Evolutionary conservation across 306 rosid genomes (phyloP), one percentile per base, ranked within the genome.

Genomic region (Styphnolobium japonicum): DNA sequence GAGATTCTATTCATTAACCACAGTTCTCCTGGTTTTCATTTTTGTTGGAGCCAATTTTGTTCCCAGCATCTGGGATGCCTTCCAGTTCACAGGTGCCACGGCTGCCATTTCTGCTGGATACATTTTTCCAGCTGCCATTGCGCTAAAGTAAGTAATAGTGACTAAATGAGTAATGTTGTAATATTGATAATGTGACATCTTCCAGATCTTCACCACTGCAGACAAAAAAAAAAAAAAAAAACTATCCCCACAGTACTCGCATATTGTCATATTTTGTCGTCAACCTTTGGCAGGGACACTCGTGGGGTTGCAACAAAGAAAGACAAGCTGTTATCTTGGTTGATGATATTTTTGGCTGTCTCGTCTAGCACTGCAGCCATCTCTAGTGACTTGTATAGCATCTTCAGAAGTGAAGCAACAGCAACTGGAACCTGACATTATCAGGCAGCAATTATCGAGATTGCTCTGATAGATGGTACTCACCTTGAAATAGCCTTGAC

Each of bases 61-160:
- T 40, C 91, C 93, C 34, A 92, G 87, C 73, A 90, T 92, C 51
- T 92, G 93, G 97, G 90, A 87, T 74, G 97, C 97, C n/a, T 90
- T 90, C 48, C 97, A 92, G 86, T 83, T 90, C 82, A 90, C 93
- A 39, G 97, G 94, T 27, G 94, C 97, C 69, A 90, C 97, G 0
- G 88, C 97, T 67, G 80, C 93, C 22, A 71, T 90, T 57, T 67
- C 87, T 4, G 86, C 73, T 48, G 97, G 92, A 12, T 92, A 79
- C 85, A 85, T 90, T 76, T 88, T 90, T 75, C 93, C 95, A 0
- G 89, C 95, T 23, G 93, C 93, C 22, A 71, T 90, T 19, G 71
- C 85, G 12, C 92, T 92, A 43, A 87, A 86, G 97, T 88, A 78
- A 74, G 65, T 37, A 67, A n/a, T 12, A 11, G 29, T 48, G 23